Evolutionary conservation across 257 asterid species (phyloP).

Genomic region (Rehmannia glutinosa): DNA sequence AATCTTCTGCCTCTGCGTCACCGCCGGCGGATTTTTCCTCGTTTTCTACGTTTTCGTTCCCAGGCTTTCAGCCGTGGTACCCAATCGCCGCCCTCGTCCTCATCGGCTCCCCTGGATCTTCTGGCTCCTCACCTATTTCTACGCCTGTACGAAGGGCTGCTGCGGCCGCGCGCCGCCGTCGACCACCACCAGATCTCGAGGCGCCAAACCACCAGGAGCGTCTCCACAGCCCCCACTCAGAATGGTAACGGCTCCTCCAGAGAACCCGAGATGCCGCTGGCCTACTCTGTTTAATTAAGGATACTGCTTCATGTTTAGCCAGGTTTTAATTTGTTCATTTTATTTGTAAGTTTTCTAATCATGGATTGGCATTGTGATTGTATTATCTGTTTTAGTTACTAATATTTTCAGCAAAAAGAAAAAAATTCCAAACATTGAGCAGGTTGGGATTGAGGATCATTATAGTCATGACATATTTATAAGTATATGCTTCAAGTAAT

Average conservation of each 20-base stretch:
- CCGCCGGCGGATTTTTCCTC: slow-evolving; percentile 60
- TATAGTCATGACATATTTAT: background rate
- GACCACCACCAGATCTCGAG: slow-evolving; percentile 32
- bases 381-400: background rate
- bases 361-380: slow-evolving; percentile 20
- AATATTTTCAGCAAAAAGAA: background rate
- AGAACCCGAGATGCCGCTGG: slow-evolving; percentile 48
- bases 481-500: too few species aligned
- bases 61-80: slow-evolving; percentile 44
- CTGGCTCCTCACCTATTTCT: slow-evolving; percentile 56
- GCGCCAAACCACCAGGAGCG: slow-evolving; percentile 27
- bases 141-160: slow-evolving; percentile 49
- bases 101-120: slow-evolving; percentile 68
- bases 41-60: slow-evolving; percentile 46
- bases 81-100: slow-evolving; percentile 52
- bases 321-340: background rate
- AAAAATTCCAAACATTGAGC: background rate
- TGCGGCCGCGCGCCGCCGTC: background rate
- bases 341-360: background rate
- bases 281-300: slow-evolving; percentile 28
- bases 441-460: slow-evolving; percentile 4
- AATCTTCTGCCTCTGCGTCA: slow-evolving; percentile 51
- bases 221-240: slow-evolving; percentile 21
- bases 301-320: background rate
- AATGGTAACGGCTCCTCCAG: slow-evolving; percentile 23